Base-by-base conservation (phyloP, 345 rosid genomes). In the Eutrema yunnanense region DNA sequence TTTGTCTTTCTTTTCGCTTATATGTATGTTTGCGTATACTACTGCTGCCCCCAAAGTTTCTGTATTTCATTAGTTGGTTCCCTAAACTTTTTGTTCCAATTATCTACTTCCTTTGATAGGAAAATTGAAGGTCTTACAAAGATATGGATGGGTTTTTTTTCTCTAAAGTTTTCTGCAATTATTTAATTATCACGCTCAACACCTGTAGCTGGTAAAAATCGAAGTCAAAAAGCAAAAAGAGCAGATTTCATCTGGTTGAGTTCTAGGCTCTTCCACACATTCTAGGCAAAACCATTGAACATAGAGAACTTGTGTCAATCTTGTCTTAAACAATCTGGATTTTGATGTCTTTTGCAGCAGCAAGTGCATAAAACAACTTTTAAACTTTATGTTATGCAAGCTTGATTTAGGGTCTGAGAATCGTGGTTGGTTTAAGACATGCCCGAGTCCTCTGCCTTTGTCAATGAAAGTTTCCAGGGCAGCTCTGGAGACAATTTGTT, bases 361-460 rank as follows among this genome's bases (percentile, higher is more conserved):
- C 64, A 61, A 75, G 43, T 75, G 56, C 52, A 73, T 73, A 48
- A 56, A 73, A 57, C 72, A 65, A 73, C 19, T 58, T 59, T 50
- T 67, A 38, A 67, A 49, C 37, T 56, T 74, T 59, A 50, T 50
- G 67, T 74, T 59, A 50, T 50, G 67, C 55, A 67, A 67, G 48
- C 47, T 58, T 76, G 63, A 44, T 72, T 72, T 61, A 64, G 51
- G 64, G 51, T 68, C 66, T 76, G 75, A 52, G 55, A 62, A 69
- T 64, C 67, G 53, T 72, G 72, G 46, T 65, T 73, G 63, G 74
- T 57, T 19, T 72, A 59, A 74, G 61, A 74, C 65, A 63, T 72
- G 53, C 59, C 12, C 27, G 33, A 73, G 51, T 46, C 72, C 61
- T 49, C 68, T 77, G 49, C 73, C 61, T 69, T 36, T 81, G 69